Conservation (phyloP, 352 stramenopile species). For the Albugo candida region DNA sequence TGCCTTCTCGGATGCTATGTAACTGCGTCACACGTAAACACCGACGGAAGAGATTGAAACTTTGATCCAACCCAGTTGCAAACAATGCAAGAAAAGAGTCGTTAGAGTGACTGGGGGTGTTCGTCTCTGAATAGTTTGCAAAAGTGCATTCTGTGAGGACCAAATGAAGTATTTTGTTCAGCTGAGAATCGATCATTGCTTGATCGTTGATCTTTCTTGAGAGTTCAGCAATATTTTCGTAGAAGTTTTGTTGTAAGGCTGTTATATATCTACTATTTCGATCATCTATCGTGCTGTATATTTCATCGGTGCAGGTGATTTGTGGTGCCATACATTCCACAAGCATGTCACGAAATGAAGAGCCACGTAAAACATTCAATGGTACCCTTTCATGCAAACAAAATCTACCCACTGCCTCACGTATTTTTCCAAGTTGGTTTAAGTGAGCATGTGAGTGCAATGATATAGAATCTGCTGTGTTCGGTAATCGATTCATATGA, state of each 20-base stretch:
- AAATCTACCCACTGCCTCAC: slow-evolving; percentile 32
- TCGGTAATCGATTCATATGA: slow-evolving; percentile 4
- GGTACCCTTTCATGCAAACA: slow-evolving; percentile 50
- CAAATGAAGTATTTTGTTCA: slow-evolving; percentile 34
- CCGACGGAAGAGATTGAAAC: slow-evolving; percentile 39
- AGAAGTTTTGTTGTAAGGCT: too few species aligned
- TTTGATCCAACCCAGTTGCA: slow-evolving; percentile 34
- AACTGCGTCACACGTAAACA: slow-evolving; percentile 29
- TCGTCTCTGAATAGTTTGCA: neutral
- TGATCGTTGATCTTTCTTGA: slow-evolving; percentile 3
- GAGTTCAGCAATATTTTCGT: slow-evolving; percentile 28
- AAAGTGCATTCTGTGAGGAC: slow-evolving; percentile 20
- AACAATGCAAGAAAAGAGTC: slow-evolving; percentile 23
- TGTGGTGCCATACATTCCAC: slow-evolving; percentile 25
- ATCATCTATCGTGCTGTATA: slow-evolving; percentile 17
- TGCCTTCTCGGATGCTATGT: too few species aligned
- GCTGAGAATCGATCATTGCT: slow-evolving; percentile 22
- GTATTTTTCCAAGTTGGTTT: slow-evolving; percentile 27
- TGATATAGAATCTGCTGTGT: neutral
- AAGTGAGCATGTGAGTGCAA: too few species aligned
- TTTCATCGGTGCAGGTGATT: slow-evolving; percentile 26
- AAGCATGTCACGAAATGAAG: slow-evolving; percentile 33
- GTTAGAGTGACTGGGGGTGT: neutral
- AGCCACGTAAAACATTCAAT: slow-evolving; percentile 41
- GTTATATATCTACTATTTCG: too few species aligned